These are phyloP conservation scores for Cercospora citrullina DNA, from an alignment of 2,329 filamentous ascomycete genomes.

Conservation along the genomic window DNA sequence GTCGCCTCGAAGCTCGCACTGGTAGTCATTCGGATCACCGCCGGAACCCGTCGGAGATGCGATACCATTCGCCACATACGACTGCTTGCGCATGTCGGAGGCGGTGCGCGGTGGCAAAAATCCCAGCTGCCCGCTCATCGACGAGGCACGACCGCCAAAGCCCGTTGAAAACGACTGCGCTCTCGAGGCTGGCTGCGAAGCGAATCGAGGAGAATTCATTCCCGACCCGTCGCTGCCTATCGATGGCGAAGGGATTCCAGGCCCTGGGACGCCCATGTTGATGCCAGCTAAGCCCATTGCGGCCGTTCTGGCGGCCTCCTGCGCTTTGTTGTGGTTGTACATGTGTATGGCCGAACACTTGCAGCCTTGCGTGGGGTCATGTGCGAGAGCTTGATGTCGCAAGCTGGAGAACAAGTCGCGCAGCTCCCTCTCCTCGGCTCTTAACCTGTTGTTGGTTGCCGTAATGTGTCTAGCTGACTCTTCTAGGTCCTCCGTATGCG, in stretches of 20 bases:
- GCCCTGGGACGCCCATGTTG: constrained; percentile 9
- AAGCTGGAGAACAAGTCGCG: constrained; percentile 38
- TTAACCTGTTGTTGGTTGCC: constrained; percentile 36
- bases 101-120: neutral
- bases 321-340: constrained; percentile 38
- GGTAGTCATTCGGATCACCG: neutral
- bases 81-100: constrained; percentile 3
- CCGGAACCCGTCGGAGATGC: neutral
- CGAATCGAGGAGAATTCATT: constrained; percentile 15
- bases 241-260: constrained; percentile 25
- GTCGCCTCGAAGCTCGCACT: neutral
- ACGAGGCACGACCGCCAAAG: constrained; percentile 10
- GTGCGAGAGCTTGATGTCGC: constrained; percentile 37
- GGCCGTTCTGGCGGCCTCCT: constrained; percentile 28
- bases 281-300: constrained; percentile 17
- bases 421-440: constrained; percentile 36
- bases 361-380: constrained; percentile 35
- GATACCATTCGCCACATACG: neutral
- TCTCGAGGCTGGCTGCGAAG: constrained; percentile 16
- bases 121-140: constrained; percentile 9
- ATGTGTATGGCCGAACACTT: constrained; percentile 36
- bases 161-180: constrained; percentile 24
- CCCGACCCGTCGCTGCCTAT: constrained; percentile 23
- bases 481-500: constrained; percentile 56
- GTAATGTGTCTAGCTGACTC: constrained; percentile 44